Evolutionary conservation across 768 basidiomycete species (phyloP), one percentile per base, ranked within the genome.

Genomic region (Psilocybe cubensis): DNA sequence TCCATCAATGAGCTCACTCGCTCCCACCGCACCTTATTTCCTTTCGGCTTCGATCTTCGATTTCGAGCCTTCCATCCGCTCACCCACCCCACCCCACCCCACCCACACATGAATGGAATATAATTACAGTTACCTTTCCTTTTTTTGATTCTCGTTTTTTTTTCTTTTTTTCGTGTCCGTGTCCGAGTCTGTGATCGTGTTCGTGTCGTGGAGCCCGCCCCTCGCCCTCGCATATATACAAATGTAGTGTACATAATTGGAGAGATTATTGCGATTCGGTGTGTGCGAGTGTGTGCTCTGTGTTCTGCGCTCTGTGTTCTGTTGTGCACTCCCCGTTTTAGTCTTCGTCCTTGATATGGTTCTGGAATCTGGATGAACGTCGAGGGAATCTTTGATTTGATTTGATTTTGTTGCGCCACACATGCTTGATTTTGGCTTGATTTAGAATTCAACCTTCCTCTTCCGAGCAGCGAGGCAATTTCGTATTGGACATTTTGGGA

Each of bases 171-270:
- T n/a, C n/a, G n/a, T n/a, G n/a, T n/a, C n/a, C n/a, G n/a, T n/a
- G n/a, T n/a, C n/a, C n/a, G n/a, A n/a, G n/a, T n/a, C n/a, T n/a
- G n/a, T n/a, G n/a, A n/a, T n/a, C n/a, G n/a, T n/a, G n/a, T n/a
- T 49, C 48, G 14, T 38, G 50, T 35, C 50, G 21, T 33, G 29
- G 49, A 51, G 50, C 31, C n/a, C n/a, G n/a, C n/a, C n/a, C n/a
- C n/a, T n/a, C n/a, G n/a, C n/a, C n/a, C n/a, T 18, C 25, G 44
- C 43, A 23, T 54, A 54, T 54, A 54, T 54, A 47, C 21, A 44
- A 12, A 38, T n/a, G 35, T 54, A 54, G 21, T 54, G 53, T 54
- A 54, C 53, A 54, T 54, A 54, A 54, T 54, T 46, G 53, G 43
- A 54, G 25, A 45, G n/a, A 54, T 33, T 35, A 54, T 35, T 24